Base-by-base conservation (phyloP, 108 stramenopile species). In the Poteriospumella lacustris region DNA sequence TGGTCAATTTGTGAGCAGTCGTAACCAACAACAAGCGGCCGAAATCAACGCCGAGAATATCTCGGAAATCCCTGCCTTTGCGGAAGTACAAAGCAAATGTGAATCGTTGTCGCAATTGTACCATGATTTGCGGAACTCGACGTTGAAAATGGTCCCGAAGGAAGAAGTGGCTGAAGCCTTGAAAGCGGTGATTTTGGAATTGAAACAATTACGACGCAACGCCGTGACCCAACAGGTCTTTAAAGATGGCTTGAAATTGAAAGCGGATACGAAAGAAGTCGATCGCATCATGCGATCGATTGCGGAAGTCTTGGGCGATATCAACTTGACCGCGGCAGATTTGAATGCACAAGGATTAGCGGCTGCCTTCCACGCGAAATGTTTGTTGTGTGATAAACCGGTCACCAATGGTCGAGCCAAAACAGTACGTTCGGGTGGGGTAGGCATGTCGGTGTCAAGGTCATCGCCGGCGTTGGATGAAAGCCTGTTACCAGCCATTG, bases 131-230 rank as follows among this genome's bases (percentile, higher is more conserved):
- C 29, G 36, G 36, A 31, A 26, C 36, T 3, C 9, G 5, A 5
- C 3, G 36, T 3, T 31, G 9, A 24, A 64, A 24, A 5, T 31
- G 28, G 24, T 64, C 24, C 60, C 12, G 9, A 64, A 33, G 36
- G 60, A 64, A 5, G 60, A 64, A 33, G 31, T 64, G 5, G 33
- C 9, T 64, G 60, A 64, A 64, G 60, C 60, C 28, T 34, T 64
- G 60, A 64, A 64, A 24, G 60, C 60, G 24, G 31, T 64, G 28
- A 34, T 64, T 64, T 26, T 26, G 3, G 60, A 64, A 24, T 5
- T 64, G 12, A 64, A 64, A 24, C 28, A 31, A 3, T 31, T 64
- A 5, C 15, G 31, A 3, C 28, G 31, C 29, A 64, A 64, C 31
- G 28, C 9, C 36, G 60, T 64, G 28, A 3, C 24, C 9, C 31